Evolutionary conservation across 768 basidiomycete species (phyloP).

Genomic region (Tricholoma sp.): DNA sequence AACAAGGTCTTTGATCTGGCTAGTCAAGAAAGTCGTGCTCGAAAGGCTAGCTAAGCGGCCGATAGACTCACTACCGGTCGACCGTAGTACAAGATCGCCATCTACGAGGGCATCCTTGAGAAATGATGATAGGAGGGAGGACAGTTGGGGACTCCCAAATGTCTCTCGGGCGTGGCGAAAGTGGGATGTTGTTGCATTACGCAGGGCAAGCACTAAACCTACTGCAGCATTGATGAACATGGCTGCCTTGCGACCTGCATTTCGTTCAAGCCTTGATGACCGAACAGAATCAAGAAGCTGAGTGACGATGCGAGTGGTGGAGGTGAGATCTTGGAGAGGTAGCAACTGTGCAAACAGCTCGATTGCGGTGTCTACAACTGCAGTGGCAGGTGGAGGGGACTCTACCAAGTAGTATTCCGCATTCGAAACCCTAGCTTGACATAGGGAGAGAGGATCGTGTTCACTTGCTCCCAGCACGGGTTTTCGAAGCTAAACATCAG

Average conservation of each 20-base stretch:
- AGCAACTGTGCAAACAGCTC: slow-evolving; percentile 78
- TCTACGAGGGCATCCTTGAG: slow-evolving; percentile 85
- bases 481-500: slow-evolving; percentile 50
- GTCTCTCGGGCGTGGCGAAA: slow-evolving; percentile 60
- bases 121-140: slow-evolving; percentile 58
- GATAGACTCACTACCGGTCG: slow-evolving; percentile 81
- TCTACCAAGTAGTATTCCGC: slow-evolving; percentile 46
- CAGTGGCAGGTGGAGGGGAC: slow-evolving; percentile 72
- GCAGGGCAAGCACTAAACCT: slow-evolving; percentile 67
- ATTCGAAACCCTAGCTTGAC: slow-evolving; percentile 41
- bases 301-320: slow-evolving; percentile 48
- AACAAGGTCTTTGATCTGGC: slow-evolving; percentile 85
- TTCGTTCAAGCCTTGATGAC: slow-evolving; percentile 81
- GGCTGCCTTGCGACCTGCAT: slow-evolving; percentile 81
- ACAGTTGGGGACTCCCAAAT: slow-evolving; percentile 61
- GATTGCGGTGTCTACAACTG: slow-evolving; percentile 87
- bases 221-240: slow-evolving; percentile 76
- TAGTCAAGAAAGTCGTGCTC: slow-evolving; percentile 78
- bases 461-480: slow-evolving; percentile 83
- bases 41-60: slow-evolving; percentile 83
- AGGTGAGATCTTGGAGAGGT: slow-evolving; percentile 66
- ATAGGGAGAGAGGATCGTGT: slow-evolving; percentile 77
- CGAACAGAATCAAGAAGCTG: slow-evolving; percentile 60
- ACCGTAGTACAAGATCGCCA: slow-evolving; percentile 70
- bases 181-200: slow-evolving; percentile 46